phyloP scores from a whole-genome alignment of 805 yeast species.

The Tetrapisispora iriomotensis region DNA sequence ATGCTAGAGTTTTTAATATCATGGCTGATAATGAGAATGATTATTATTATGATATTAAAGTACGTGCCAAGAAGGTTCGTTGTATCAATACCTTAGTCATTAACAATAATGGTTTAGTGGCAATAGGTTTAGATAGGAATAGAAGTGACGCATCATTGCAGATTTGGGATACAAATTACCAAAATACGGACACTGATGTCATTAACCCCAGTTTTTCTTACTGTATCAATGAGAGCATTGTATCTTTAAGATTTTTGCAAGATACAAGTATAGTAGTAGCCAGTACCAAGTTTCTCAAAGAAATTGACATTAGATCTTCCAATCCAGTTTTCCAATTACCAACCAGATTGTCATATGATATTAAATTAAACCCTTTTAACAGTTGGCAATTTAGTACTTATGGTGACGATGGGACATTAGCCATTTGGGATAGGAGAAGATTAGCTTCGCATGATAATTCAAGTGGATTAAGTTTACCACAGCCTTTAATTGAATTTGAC shows the following conservation, averaged over 20 bases:
- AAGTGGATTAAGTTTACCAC: conserved; percentile 31
- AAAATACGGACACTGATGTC: conserved; percentile 41
- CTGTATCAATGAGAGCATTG: conserved; percentile 64
- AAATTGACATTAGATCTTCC: conserved; percentile 60
- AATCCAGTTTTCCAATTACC: conserved; percentile 65
- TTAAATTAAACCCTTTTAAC: conserved; percentile 61
- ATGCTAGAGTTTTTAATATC: conserved; percentile 53
- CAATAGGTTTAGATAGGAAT: conserved; percentile 70
- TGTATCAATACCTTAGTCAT: conserved; percentile 71
- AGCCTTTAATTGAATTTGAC: conserved; percentile 50
- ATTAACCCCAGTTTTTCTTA: conserved; percentile 47
- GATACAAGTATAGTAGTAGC: conserved; percentile 59
- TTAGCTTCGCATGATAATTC: conserved; percentile 28
- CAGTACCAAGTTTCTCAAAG: conserved; percentile 66
- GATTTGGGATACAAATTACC: conserved; percentile 69
- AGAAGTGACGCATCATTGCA: conserved; percentile 68
- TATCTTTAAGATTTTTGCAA: conserved; percentile 58
- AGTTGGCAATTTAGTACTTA: conserved; percentile 59
- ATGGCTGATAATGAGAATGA: conserved; percentile 18
- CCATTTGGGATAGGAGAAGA: conserved; percentile 73
- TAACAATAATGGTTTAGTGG: conserved; percentile 54
- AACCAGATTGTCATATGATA: conserved; percentile 59
- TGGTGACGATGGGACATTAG: conserved; percentile 75
- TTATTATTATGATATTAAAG: conserved; percentile 14
- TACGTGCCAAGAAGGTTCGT: conserved; percentile 56